Base-by-base conservation (phyloP, 805 yeast genomes). In the Jamesozyma rosinii region DNA sequence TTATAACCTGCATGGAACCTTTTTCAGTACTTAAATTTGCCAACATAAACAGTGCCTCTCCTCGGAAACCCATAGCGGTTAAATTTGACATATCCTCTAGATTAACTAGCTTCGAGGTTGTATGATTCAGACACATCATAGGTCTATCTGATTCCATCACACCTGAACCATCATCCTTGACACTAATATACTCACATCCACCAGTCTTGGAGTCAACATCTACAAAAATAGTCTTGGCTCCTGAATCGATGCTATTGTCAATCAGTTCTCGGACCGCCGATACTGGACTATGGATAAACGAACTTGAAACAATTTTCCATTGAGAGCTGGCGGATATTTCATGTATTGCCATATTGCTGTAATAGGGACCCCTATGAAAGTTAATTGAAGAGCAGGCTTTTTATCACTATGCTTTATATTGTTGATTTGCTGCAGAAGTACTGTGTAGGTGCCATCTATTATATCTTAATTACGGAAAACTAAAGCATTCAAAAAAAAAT, bases 21-120 rank as follows among this genome's bases (percentile, higher is more conserved):
- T 58, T 52, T 4, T 41, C 46, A 18, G 45, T 41, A 2, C 52
- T 43, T 19, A 64, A 44, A 37, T 51, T 64, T 21, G 66, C 58
- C 19, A 75, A 51, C 35, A 63, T 58, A 49, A 61, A 63, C 6
- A 76, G 52, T 0, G 77, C 76, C 45, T 72, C 74, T 6, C 79
- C 81, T 53, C 76, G 59, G 46, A 70, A 74, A 0, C 80, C 79
- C 41, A 69, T 58, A 0, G 75, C 61, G 1, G 44, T 21, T 4
- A 66, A 41, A 2, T 33, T 36, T 3, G 51, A 44, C 8, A 73
- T 42, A 30, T 70, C 71, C 0, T 53, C 54, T 8, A 55, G 29
- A 0, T 46, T 41, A 0, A 46, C 31, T 3, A 72, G 50, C 45
- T 72, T 75, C 0, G 77, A 71, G 1, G 79, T 74, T 10, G 69